These are phyloP conservation scores for Tricholoma sp. DNA, from an alignment of 768 basidiomycete genomes.

Conservation along the genomic window DNA sequence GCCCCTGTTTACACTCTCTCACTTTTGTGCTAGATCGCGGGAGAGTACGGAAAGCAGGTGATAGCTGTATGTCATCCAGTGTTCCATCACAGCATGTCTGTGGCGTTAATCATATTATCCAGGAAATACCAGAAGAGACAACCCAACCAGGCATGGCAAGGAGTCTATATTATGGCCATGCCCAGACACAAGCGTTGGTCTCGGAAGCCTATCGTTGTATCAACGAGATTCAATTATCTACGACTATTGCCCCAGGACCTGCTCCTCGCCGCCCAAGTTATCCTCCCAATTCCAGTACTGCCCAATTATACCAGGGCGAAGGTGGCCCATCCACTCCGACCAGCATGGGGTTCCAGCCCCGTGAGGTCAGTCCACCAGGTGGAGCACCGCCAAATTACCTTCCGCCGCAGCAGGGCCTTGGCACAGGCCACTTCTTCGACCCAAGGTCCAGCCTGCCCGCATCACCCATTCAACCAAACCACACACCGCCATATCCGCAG, in stretches of 20 bases:
- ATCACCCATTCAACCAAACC: slow-evolving; percentile 10
- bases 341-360: slow-evolving; percentile 1
- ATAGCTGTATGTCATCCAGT: slow-evolving; percentile 30
- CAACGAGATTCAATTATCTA: slow-evolving; percentile 44
- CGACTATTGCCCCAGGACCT: slow-evolving; percentile 24
- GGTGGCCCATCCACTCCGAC: slow-evolving; percentile 5
- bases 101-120: not conserved
- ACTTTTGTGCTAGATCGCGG: slow-evolving; percentile 37
- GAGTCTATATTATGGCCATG: slow-evolving; percentile 63
- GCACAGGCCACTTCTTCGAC: slow-evolving; percentile 23
- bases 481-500: slow-evolving; percentile 8
- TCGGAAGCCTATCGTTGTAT: slow-evolving; percentile 58
- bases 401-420: slow-evolving; percentile 25
- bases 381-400: slow-evolving; percentile 16
- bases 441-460: slow-evolving; percentile 14
- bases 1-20: not conserved
- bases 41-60: slow-evolving; percentile 49
- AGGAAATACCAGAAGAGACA: slow-evolving; percentile 78
- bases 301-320: slow-evolving; percentile 6
- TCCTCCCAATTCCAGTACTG: slow-evolving; percentile 3
- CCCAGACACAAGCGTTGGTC: slow-evolving; percentile 55
- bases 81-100: not conserved
- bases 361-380: slow-evolving; percentile 1
- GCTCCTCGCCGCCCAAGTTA: not conserved
- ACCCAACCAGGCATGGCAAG: slow-evolving; percentile 79